Conservation (phyloP, 495 filamentous ascomycete species). For the Talaromyces ruber region DNA sequence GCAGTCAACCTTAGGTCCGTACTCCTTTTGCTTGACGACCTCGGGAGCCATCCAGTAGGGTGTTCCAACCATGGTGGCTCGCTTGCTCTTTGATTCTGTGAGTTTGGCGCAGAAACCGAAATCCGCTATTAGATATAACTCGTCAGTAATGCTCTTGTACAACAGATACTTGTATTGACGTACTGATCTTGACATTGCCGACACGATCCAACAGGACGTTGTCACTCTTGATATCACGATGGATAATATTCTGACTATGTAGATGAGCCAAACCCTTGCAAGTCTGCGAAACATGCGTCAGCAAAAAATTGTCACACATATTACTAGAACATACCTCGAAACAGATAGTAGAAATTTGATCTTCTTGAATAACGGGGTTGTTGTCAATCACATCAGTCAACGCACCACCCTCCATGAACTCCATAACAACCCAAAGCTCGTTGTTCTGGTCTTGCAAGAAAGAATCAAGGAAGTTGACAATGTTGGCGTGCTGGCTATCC, state of each 20-base stretch:
- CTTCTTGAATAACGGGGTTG: slow-evolving; percentile 81
- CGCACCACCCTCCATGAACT: slow-evolving; percentile 98
- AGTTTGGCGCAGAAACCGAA: slow-evolving; percentile 99
- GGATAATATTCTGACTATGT: slow-evolving; percentile 92
- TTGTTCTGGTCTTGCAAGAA: slow-evolving; percentile 88
- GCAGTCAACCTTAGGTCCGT: slow-evolving; percentile 95
- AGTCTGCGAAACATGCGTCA: slow-evolving; percentile 54
- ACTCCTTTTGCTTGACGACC: slow-evolving; percentile 98
- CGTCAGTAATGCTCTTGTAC: not conserved
- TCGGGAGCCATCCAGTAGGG: slow-evolving; percentile 99
- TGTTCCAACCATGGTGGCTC: slow-evolving; percentile 97
- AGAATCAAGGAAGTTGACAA: slow-evolving; percentile 97
- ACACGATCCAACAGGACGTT: slow-evolving; percentile 91
- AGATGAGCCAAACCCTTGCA: slow-evolving; percentile 91
- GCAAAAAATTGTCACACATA: not conserved
- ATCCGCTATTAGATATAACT: slow-evolving; percentile 58
- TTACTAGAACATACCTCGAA: slow-evolving; percentile 56
- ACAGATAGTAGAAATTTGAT: slow-evolving; percentile 97
- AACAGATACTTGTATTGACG: slow-evolving; percentile 20
- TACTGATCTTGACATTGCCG: slow-evolving; percentile 97
- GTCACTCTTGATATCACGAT: slow-evolving; percentile 98
- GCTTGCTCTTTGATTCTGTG: slow-evolving; percentile 92
- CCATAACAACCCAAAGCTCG: slow-evolving; percentile 99
- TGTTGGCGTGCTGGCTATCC: slow-evolving; percentile 94
- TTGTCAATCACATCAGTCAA: slow-evolving; percentile 98